Evolutionary conservation across 768 basidiomycete species (phyloP), one percentile per base, ranked within the genome.

Genomic region (Suillus subalutaceus): DNA sequence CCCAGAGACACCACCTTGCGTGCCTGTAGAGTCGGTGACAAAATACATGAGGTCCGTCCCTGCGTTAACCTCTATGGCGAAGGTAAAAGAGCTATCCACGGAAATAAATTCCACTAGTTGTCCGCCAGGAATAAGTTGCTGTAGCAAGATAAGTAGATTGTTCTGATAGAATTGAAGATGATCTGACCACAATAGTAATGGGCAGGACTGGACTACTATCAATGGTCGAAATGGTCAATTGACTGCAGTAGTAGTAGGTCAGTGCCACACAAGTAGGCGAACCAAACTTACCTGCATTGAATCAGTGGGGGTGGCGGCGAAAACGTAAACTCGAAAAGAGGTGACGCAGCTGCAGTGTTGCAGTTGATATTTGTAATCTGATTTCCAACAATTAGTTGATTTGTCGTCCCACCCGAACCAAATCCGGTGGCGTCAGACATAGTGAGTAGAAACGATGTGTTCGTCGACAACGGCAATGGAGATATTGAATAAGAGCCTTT

Each of bases 121-220:
- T 12, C 91, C 91, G n/a, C 83, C 84, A 40, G 91, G 91, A 63
- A 93, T 85, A 26, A 88, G 75, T 38, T 83, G 90, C 86, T 90
- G 23, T 41, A 40, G 63, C 30, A 61, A 38, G 41, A 62, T 66
- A 43, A 67, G 52, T 44, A 6, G 35, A 55, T 37, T 20, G 4
- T 43, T 56, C 30, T n/a, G 40, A 60, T 60, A 20, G 18, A 43
- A 12, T 6, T 18, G 10, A 9, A 12, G 40, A 20, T 26, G 53
- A 35, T 26, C 83, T 70, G 66, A 88, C 89, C 63, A 78, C 73
- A 37, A 89, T 82, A 6, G 83, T 84, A 40, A 89, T 78, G 0
- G 90, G 90, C 57, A 84, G 80, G 23, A 75, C 63, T 6, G 88
- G 12, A 50, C 5, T 13, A 12, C 48, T 4, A 23, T 6, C 32